Evolutionary conservation across 805 yeast genomes (phyloP), one percentile per base, ranked within the genome.

Genomic region (Ogataea thermomethanolica): DNA sequence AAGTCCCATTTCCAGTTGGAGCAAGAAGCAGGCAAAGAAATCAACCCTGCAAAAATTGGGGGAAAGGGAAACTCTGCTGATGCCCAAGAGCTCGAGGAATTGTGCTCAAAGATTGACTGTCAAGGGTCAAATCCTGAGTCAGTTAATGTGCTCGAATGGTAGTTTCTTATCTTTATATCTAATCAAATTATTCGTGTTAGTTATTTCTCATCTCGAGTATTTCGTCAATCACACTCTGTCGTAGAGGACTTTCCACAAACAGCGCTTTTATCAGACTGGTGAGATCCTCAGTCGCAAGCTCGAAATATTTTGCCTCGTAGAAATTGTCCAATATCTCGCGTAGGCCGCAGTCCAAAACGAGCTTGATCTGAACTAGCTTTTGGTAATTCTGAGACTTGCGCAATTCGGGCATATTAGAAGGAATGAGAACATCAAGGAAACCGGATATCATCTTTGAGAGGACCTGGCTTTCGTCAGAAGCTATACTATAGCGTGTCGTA

Each of bases 81-180:
- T 40, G 71, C 70, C 33, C 71, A 65, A 25, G 79, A 74, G 52
- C 61, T 76, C 43, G 79, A 76, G 38, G 66, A 62, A 25, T 63
- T 76, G 20, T 76, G 81, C 56, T 59, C 63, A 35, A 63, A 67
- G 40, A 63, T 76, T 49, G 80, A 76, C 53, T 76, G 82, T 56
- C 62, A 65, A 48, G 71, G 73, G 32, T 52, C 66, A 2, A 67
- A 66, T 46, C 67, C 71, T 7, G 64, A 55, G 36, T 57, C 65
- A 20, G 39, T 36, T 6, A 29, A 48, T 8, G 55, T 48, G n/a
- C 37, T 57, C 10, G 63, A 57, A 14, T 58, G 63, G 63, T 59
- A 33, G 45, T 12, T 24, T 8, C 21, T 29, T 35, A 28, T 28
- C 20, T 28, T 13, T 23, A 25, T 21, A 15, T 29, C 24, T 22